Evolutionary conservation across 345 rosid genomes (phyloP).

Genomic region (Linum trigynum): DNA sequence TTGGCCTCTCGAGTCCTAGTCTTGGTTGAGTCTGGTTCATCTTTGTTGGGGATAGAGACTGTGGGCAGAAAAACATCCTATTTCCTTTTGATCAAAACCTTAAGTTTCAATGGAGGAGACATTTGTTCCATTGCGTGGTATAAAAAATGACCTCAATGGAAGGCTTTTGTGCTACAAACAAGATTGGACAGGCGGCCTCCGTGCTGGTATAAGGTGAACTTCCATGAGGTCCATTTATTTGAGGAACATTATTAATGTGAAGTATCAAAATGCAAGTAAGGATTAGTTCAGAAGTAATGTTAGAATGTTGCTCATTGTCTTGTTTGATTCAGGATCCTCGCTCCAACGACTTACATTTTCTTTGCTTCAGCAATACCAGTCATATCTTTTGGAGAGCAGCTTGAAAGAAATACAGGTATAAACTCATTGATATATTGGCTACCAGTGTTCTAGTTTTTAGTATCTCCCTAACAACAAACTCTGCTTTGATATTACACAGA

Average conservation of each 20-base stretch:
- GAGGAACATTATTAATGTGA: too few relatives aligned
- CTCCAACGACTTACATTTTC: too few relatives aligned
- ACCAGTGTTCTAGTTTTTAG: neutral
- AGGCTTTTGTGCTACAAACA: slow-evolving; percentile 79
- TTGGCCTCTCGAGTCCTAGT: slow-evolving; percentile 50
- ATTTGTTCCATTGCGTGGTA: slow-evolving; percentile 77
- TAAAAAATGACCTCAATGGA: slow-evolving; percentile 69
- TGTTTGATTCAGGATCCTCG: neutral
- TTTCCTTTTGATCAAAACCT: slow-evolving; percentile 8
- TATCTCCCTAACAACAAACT: neutral
- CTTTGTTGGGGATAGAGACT: slow-evolving; percentile 6
- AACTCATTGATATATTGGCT: neutral
- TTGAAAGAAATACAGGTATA: too few relatives aligned
- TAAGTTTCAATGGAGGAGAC: slow-evolving; percentile 65
- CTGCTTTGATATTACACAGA: too few relatives aligned
- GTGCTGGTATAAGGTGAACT: slow-evolving; percentile 66
- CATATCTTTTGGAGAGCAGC: too few relatives aligned
- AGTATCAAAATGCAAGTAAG: too few relatives aligned
- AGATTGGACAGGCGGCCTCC: slow-evolving; percentile 81
- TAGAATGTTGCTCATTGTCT: slow-evolving; percentile 15
- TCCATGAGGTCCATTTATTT: too few relatives aligned
- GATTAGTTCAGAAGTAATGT: neutral
- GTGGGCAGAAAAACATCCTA: neutral
- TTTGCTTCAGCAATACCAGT: too few relatives aligned
- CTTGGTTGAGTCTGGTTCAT: slow-evolving; percentile 16